These are phyloP conservation scores for Cruciata laevipes DNA, from an alignment of 257 asterid genomes.

Conservation along the genomic window DNA sequence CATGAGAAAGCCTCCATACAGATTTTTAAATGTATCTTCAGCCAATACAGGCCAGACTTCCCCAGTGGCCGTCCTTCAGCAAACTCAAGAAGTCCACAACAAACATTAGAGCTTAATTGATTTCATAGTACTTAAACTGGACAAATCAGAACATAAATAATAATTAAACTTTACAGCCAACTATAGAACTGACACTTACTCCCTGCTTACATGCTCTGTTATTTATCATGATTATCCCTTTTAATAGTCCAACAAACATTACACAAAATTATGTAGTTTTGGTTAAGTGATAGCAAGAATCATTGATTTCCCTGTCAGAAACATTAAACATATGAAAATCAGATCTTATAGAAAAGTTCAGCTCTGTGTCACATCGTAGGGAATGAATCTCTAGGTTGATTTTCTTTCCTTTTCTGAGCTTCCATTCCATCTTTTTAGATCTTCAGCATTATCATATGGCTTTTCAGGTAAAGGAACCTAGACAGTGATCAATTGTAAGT, in stretches of 20 bases:
- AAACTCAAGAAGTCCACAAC: conserved; percentile 95
- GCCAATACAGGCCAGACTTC: conserved; percentile 77
- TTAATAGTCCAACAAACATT: not conserved
- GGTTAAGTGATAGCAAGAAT: not conserved
- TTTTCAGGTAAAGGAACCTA: conserved; percentile 81
- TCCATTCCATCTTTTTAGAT: conserved; percentile 80
- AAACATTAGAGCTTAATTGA: conserved; percentile 88
- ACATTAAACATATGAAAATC: conserved; percentile 8
- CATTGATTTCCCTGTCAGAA: not conserved
- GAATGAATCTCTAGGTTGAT: conserved; percentile 86
- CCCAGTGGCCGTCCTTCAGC: conserved; percentile 90
- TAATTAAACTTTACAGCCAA: not conserved
- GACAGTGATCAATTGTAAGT: conserved; percentile 14
- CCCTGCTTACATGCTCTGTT: conserved; percentile 1
- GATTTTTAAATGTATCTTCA: conserved; percentile 83
- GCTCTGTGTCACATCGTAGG: conserved; percentile 83
- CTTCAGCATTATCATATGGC: conserved; percentile 50
- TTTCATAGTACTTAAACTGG: conserved; percentile 17
- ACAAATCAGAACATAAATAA: not conserved
- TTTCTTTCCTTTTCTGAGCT: conserved; percentile 66
- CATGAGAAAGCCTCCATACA: conserved; percentile 82
- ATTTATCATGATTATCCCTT: not conserved
- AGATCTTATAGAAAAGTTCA: conserved; percentile 76
- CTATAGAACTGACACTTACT: not conserved
- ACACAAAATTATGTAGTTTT: not conserved